These are phyloP conservation scores for Pelargonium fulgidum DNA, from an alignment of 441 rosid species.

Conservation along the genomic window DNA sequence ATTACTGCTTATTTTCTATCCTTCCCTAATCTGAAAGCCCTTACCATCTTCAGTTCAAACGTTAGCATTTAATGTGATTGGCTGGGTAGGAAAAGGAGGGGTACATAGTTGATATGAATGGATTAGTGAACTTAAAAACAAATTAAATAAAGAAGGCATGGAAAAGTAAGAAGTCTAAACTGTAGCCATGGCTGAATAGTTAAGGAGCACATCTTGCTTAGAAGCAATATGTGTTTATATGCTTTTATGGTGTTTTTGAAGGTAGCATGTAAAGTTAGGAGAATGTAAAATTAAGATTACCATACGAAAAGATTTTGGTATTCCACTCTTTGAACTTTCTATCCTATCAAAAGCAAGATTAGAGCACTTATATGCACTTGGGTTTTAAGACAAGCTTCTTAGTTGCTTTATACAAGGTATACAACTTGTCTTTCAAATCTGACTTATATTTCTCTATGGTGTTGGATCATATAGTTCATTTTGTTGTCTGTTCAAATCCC, in stretches of 20 bases:
- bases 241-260: neutral
- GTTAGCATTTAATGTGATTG: neutral
- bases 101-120: neutral
- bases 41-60: neutral
- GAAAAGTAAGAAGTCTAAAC: constrained; percentile 1
- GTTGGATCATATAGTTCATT: neutral
- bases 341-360: neutral
- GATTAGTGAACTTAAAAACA: neutral
- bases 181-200: neutral
- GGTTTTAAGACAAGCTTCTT: neutral
- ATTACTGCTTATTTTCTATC: neutral
- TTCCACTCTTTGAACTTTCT: neutral
- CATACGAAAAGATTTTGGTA: neutral
- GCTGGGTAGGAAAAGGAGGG: constrained; percentile 1
- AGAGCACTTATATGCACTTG: neutral
- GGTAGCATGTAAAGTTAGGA: neutral
- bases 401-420: constrained; percentile 1
- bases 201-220: neutral
- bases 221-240: neutral
- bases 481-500: constrained; percentile 8
- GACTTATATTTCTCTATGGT: constrained; percentile 1
- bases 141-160: neutral
- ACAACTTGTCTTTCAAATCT: constrained; percentile 10
- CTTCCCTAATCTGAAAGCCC: neutral
- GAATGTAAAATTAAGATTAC: neutral